Conservation (phyloP, 805 yeast genomes). For the Saturnispora besseyi region DNA sequence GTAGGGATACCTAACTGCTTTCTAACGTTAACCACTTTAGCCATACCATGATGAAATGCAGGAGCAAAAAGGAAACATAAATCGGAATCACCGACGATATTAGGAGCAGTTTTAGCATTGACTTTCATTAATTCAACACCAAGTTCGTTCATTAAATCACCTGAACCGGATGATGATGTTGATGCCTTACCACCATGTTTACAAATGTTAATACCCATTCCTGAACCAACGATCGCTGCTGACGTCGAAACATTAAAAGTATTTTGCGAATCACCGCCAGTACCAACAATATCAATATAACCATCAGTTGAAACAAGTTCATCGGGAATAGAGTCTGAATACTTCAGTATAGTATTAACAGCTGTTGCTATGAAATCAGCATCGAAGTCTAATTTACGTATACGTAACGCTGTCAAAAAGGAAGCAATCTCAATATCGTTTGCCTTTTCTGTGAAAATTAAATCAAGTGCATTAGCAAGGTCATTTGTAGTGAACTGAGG, state of each 20-base stretch:
- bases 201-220: slow-evolving; percentile 71
- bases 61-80: slow-evolving; percentile 85
- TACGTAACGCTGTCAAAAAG: slow-evolving; percentile 69
- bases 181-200: slow-evolving; percentile 98
- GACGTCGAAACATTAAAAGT: slow-evolving; percentile 96
- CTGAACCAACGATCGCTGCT: slow-evolving; percentile 89
- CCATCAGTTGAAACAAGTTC: slow-evolving; percentile 38
- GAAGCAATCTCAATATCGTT: slow-evolving; percentile 66
- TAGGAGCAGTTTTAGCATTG: slow-evolving; percentile 50
- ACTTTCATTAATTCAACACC: slow-evolving; percentile 78
- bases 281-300: slow-evolving; percentile 87
- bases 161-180: slow-evolving; percentile 88
- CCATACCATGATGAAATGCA: slow-evolving; percentile 89
- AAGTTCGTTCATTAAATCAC: slow-evolving; percentile 72
- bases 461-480: slow-evolving; percentile 50
- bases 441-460: slow-evolving; percentile 52
- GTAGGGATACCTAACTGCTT: slow-evolving; percentile 80
- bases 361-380: slow-evolving; percentile 83
- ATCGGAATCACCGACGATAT: slow-evolving; percentile 38
- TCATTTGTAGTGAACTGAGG: slow-evolving; percentile 58
- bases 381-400: slow-evolving; percentile 68
- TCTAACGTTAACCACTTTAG: slow-evolving; percentile 69
- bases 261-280: slow-evolving; percentile 98
- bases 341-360: slow-evolving; percentile 61
- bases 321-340: slow-evolving; percentile 46